Conservation (phyloP, 1,139 yeast species). For the Scheffersomyces titani region DNA sequence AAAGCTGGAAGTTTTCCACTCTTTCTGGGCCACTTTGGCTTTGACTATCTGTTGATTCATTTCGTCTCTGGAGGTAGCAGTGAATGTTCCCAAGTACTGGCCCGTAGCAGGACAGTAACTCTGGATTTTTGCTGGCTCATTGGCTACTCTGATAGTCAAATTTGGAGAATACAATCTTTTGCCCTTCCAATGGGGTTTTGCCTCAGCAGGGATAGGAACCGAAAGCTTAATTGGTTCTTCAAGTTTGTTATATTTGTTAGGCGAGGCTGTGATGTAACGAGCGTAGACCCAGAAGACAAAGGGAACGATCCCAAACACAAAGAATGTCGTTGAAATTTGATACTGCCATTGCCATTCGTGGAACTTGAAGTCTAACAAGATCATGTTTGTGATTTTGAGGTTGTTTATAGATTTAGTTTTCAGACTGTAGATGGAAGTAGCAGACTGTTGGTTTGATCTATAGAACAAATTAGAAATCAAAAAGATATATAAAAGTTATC, state of each 20-base stretch:
- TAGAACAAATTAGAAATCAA: background rate
- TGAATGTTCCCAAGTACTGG: slow-evolving; percentile 73
- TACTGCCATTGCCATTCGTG: slow-evolving; percentile 50
- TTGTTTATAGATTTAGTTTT: background rate
- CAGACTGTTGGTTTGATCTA: background rate
- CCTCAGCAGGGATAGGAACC: slow-evolving; percentile 74
- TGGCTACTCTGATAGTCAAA: slow-evolving; percentile 50
- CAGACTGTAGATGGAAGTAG: background rate
- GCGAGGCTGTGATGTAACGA: slow-evolving; percentile 38
- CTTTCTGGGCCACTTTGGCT: slow-evolving; percentile 60
- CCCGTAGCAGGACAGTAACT: slow-evolving; percentile 97
- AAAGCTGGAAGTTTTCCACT: slow-evolving; percentile 62
- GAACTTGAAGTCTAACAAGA: slow-evolving; percentile 46
- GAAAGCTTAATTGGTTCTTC: slow-evolving; percentile 53
- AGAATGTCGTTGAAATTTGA: slow-evolving; percentile 49
- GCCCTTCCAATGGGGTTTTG: slow-evolving; percentile 92
- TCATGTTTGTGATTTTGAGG: slow-evolving; percentile 30
- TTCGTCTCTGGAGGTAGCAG: slow-evolving; percentile 62
- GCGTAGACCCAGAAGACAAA: slow-evolving; percentile 38
- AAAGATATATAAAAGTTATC: background rate
- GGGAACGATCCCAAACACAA: slow-evolving; percentile 43
- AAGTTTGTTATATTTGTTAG: slow-evolving; percentile 44
- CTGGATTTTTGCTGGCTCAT: slow-evolving; percentile 69
- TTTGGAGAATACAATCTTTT: slow-evolving; percentile 64
- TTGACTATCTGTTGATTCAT: slow-evolving; percentile 62